Evolutionary conservation across 306 rosid genomes (phyloP).

Genomic region (Quercus parvula): DNA sequence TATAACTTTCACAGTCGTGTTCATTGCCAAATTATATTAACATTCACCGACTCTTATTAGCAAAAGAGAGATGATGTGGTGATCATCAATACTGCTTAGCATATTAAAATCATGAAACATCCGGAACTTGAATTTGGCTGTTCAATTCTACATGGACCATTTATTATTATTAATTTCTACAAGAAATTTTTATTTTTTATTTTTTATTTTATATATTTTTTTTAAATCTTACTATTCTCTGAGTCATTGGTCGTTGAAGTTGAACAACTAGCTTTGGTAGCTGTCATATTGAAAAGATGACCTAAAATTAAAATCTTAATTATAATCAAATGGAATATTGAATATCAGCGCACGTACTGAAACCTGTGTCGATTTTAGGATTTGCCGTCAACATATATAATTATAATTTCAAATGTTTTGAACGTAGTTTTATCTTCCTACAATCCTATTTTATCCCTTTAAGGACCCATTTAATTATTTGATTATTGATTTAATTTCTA

Average conservation of each 20-base stretch:
- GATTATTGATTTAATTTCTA: too few species aligned
- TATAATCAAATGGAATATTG: slow-evolving; percentile 30
- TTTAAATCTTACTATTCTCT: neutral
- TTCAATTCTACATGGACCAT: neutral
- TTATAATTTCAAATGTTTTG: neutral
- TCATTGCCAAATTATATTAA: slow-evolving; percentile 1
- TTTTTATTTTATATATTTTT: neutral
- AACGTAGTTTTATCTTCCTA: too few species aligned
- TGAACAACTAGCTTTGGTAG: neutral
- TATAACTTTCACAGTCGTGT: slow-evolving; percentile 26
- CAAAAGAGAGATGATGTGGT: neutral
- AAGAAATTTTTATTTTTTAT: too few species aligned
- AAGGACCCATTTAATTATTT: too few species aligned
- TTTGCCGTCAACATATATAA: slow-evolving; percentile 23
- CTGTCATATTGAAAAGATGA: slow-evolving; percentile 21
- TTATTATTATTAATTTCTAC: neutral
- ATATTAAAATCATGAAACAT: neutral
- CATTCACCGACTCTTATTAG: slow-evolving; percentile 17
- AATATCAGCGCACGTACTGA: slow-evolving; percentile 20
- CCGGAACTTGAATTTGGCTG: neutral
- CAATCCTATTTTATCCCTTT: too few species aligned
- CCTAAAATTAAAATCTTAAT: slow-evolving; percentile 18
- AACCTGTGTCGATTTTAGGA: slow-evolving; percentile 21
- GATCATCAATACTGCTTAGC: too few species aligned
- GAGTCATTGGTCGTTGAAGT: neutral